phyloP scores from a whole-genome alignment of 75 land plant species.

The Chamaecyparis obtusa region DNA sequence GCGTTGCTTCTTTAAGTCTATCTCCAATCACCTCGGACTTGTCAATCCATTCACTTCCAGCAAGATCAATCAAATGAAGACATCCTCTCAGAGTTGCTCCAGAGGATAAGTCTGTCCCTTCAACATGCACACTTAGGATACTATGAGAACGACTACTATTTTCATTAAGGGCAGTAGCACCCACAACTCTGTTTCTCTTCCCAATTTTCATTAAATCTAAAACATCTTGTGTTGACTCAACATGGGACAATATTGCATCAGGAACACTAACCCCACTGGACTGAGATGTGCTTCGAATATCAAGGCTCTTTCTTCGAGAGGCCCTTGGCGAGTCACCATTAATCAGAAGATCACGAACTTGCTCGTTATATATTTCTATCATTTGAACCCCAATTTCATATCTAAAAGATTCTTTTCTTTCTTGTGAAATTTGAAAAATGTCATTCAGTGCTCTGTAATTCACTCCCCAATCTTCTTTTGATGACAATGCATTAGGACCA shows the following conservation, averaged over 20 bases:
- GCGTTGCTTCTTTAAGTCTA: no score
- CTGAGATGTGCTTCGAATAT: not conserved
- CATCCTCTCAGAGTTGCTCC: slow-evolving; percentile 65
- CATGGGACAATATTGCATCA: slow-evolving; percentile 6
- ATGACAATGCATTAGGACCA: slow-evolving; percentile 2
- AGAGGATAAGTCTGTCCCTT: slow-evolving; percentile 61
- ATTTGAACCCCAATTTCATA: slow-evolving; percentile 16
- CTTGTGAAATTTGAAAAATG: not conserved
- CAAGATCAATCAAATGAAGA: slow-evolving; percentile 92
- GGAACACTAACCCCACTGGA: slow-evolving; percentile 21
- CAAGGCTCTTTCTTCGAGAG: slow-evolving; percentile 10
- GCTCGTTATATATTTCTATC: slow-evolving; percentile 1
- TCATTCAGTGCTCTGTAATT: not conserved
- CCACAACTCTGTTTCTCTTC: slow-evolving; percentile 7
- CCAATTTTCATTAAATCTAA: slow-evolving; percentile 15
- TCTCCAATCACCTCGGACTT: no score
- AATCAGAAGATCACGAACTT: slow-evolving; percentile 14
- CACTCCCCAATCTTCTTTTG: not conserved
- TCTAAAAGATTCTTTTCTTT: not conserved
- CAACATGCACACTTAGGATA: slow-evolving; percentile 79
- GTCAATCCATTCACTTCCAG: slow-evolving; percentile 82
- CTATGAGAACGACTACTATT: not conserved
- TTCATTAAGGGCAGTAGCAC: slow-evolving; percentile 18
- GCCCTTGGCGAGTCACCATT: not conserved
- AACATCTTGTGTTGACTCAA: not conserved